Conservation (phyloP, 441 rosid species). For the Syzygium malaccense region DNA sequence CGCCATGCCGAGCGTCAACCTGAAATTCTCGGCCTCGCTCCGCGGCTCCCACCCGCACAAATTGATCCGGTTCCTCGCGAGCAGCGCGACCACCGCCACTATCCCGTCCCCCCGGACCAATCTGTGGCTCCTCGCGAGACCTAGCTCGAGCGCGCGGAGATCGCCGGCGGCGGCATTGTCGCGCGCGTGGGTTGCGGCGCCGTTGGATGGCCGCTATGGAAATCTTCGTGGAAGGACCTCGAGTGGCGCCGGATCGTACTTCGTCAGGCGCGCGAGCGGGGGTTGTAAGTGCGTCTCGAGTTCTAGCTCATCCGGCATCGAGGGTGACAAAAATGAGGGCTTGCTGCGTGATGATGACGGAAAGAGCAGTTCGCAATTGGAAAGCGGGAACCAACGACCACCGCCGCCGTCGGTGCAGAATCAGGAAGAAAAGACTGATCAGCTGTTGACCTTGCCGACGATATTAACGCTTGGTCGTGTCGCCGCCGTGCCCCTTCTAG, state of each 20-base stretch:
- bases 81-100: not conserved
- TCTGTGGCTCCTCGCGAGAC: not conserved
- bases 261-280: not conserved
- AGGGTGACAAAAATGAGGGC: not conserved
- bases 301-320: not conserved
- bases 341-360: not conserved
- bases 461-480: conserved; percentile 90
- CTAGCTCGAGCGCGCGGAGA: not conserved
- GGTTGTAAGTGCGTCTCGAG: not conserved
- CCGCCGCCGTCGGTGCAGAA: conserved; percentile 22
- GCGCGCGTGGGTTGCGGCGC: not conserved
- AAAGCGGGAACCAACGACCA: not conserved
- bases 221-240: not conserved
- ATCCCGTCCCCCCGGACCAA: not conserved
- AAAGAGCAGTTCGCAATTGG: not conserved
- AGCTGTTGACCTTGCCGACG: conserved; percentile 81
- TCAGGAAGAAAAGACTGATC: conserved; percentile 20
- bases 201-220: not conserved
- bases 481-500: conserved; percentile 79
- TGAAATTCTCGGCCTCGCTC: not conserved
- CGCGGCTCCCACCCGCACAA: not conserved
- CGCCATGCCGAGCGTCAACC: not conserved
- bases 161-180: not conserved
- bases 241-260: not conserved
- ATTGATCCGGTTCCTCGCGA: not conserved